phyloP scores from a whole-genome alignment of 257 asterid species.

The Scutellaria baicalensis region DNA sequence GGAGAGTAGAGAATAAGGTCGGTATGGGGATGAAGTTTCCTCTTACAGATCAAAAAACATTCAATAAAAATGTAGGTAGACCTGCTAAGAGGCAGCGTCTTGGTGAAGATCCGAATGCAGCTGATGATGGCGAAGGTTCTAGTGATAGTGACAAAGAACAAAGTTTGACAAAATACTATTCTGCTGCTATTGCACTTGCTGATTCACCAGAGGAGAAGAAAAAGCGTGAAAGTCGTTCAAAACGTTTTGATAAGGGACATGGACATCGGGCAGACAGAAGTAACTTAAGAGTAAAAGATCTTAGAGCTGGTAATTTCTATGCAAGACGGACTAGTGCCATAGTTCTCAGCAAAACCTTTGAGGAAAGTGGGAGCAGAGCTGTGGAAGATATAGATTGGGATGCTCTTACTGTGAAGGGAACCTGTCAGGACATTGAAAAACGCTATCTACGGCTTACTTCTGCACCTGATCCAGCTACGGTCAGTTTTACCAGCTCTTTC shows the following conservation, averaged over 20 bases:
- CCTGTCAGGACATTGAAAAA: conserved; percentile 92
- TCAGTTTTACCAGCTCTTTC: conserved; percentile 28
- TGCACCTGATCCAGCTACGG: conserved; percentile 98
- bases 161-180: conserved; percentile 54
- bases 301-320: conserved; percentile 43
- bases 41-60: conserved; percentile 44
- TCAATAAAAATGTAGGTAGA: conserved; percentile 36
- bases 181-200: conserved; percentile 66
- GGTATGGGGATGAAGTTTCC: conserved; percentile 42
- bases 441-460: conserved; percentile 97
- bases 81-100: conserved; percentile 84
- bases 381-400: conserved; percentile 99
- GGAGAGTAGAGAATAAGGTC: conserved; percentile 52
- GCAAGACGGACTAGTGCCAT: conserved; percentile 60
- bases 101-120: conserved; percentile 41
- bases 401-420: conserved; percentile 90
- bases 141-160: conserved; percentile 91
- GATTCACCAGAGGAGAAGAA: conserved; percentile 85
- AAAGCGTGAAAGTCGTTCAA: conserved; percentile 89
- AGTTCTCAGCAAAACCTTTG: conserved; percentile 57
- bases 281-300: conserved; percentile 38
- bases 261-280: conserved; percentile 45
- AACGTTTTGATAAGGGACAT: conserved; percentile 83
- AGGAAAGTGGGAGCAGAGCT: conserved; percentile 76
- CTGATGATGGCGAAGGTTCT: conserved; percentile 56